Conservation (phyloP, 257 asterid genomes). For the Solanum medicagineum region DNA sequence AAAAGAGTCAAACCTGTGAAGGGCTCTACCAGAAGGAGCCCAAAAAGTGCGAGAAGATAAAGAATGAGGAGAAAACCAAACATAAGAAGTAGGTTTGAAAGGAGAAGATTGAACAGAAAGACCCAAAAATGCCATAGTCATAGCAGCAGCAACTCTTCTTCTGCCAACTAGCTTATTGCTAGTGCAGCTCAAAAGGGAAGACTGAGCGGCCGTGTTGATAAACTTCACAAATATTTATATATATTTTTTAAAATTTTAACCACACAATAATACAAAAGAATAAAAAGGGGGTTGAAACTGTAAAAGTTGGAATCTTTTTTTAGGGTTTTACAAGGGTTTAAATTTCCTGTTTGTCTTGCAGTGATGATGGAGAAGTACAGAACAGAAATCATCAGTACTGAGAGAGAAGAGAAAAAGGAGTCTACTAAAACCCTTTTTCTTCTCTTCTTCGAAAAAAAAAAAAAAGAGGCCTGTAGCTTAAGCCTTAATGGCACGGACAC, state of each 20-base stretch:
- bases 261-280: not conserved
- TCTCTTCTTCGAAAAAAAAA: not conserved
- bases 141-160: conserved; percentile 21
- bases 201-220: conserved; percentile 70
- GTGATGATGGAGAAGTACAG: not conserved
- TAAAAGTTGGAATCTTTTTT: not conserved
- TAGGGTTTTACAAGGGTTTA: conserved; percentile 9
- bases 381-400: not conserved
- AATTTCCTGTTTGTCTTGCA: not conserved
- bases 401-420: not conserved
- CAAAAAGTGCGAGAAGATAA: conserved; percentile 23
- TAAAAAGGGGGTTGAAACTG: not conserved
- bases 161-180: conserved; percentile 47
- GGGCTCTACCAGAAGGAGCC: conserved; percentile 25
- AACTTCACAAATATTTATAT: not conserved
- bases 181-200: conserved; percentile 21
- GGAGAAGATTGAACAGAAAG: conserved; percentile 47
- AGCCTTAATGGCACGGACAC: not conserved
- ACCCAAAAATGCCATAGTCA: conserved; percentile 76
- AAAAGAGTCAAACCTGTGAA: conserved; percentile 39
- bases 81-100: conserved; percentile 30
- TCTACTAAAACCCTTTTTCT: not conserved
- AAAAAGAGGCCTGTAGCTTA: not conserved
- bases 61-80: conserved; percentile 44
- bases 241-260: not conserved